Percentiles rank a stretch among this genome's conserved stretches.
Evolutionary conservation across 805 yeast species (phyloP).

Genomic region (Candida maesae): DNA sequence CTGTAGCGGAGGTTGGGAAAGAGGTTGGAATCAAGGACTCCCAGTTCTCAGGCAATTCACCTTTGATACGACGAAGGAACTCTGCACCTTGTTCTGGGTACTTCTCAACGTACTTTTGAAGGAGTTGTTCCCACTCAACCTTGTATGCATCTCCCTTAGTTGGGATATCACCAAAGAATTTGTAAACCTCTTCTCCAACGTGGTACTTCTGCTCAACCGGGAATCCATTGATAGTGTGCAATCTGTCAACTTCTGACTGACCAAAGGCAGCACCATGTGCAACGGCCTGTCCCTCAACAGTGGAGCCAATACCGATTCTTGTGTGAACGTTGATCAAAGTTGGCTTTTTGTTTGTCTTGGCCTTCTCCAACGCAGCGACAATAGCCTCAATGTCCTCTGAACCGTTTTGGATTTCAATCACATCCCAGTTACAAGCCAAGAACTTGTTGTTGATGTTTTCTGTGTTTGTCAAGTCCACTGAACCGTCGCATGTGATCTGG

Average conservation of each 20-base stretch:
- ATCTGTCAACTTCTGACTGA: slow-evolving; percentile 84
- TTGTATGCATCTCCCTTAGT: slow-evolving; percentile 64
- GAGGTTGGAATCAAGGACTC: slow-evolving; percentile 69
- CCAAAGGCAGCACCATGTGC: slow-evolving; percentile 98
- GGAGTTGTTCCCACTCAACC: slow-evolving; percentile 67
- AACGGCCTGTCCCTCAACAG: slow-evolving; percentile 76
- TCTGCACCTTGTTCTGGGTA: slow-evolving; percentile 51
- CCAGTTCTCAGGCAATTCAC: slow-evolving; percentile 82
- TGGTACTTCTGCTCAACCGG: slow-evolving; percentile 76
- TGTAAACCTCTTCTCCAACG: slow-evolving; percentile 81
- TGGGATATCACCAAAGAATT: slow-evolving; percentile 54
- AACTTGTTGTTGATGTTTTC: slow-evolving; percentile 85
- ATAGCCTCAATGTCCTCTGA: slow-evolving; percentile 73
- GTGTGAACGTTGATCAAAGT: slow-evolving; percentile 85
- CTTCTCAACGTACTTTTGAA: slow-evolving; percentile 57
- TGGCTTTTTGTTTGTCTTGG: slow-evolving; percentile 84
- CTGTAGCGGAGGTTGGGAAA: slow-evolving; percentile 69
- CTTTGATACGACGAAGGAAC: slow-evolving; percentile 67
- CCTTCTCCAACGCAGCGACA: slow-evolving; percentile 70
- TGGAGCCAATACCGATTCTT: slow-evolving; percentile 92
- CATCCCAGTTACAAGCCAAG: slow-evolving; percentile 94
- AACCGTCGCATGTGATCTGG: slow-evolving; percentile 95
- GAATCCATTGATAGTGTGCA: slow-evolving; percentile 82
- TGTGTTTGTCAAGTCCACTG: slow-evolving; percentile 83
- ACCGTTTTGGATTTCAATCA: slow-evolving; percentile 72